Base-by-base conservation (phyloP, 176 grass and related monocot species). In the Pontederia crassipes region DNA sequence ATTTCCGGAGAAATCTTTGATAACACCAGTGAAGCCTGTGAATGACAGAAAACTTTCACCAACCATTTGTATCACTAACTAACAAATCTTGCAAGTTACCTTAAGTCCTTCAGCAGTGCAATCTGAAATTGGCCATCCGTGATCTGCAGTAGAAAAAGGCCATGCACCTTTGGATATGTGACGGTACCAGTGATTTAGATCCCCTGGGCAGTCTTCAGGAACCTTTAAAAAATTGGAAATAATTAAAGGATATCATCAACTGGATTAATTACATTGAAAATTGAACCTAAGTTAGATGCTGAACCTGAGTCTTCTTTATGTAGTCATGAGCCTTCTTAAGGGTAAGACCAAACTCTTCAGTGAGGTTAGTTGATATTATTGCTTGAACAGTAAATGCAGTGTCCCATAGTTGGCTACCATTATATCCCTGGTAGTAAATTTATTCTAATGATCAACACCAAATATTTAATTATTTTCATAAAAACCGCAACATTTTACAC, bases 121-220 rank as follows among this genome's bases (percentile, higher is more conserved):
- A 80, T 92, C 93, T 53, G 93, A 98, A 82, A 92, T 77, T 75
- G 87, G 81, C 93, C 93, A 98, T 48, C 93, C 93, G 40, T 98
- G 79, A 69, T 98, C 93, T 35, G 24, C 79, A n/a, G 77, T 92
- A 29, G 93, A 98, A 56, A 98, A 98, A 8, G 93, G 79, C 93
- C 93, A 98, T 76, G 87, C 84, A 68, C 87, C 93, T 98, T 98
- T 98, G 66, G 92, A 97, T 68, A 90, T 85, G 81, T 97, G 92
- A 60, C 87, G 87, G 53, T 98, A 92, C 87, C 87, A 98, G 1
- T 68, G 67, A 65, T 72, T 66, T 62, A 98, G 79, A 72, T 92
- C 74, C 35, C 84, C 87, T 57, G 93, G 78, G 82, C 93, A 89
- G 57, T 98, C 70, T 0, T 88, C 88, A 63, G 54, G 54, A 73